Percentiles rank a stretch among this genome's conserved stretches.
Conservation (phyloP, 2,329 filamentous ascomycete genomes). For the Teratosphaeria zuluensis region DNA sequence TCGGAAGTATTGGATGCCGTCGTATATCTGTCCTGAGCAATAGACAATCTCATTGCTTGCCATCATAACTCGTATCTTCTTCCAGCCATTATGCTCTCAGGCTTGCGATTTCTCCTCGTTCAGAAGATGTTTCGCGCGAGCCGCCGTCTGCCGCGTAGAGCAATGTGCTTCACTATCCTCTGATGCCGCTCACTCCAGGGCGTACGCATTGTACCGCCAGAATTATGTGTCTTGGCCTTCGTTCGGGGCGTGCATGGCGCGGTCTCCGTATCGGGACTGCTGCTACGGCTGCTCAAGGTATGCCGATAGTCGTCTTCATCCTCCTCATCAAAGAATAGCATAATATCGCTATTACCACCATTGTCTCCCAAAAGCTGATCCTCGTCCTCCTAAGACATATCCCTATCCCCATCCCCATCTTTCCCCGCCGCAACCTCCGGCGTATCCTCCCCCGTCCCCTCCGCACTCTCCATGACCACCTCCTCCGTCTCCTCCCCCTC, state of each 20-base stretch:
- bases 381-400: not conserved
- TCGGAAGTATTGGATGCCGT: too few species aligned
- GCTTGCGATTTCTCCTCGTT: not conserved
- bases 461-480: not conserved
- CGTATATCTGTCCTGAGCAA: too few species aligned
- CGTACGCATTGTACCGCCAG: not conserved
- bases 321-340: not conserved
- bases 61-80: too few species aligned
- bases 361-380: not conserved
- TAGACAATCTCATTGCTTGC: too few species aligned
- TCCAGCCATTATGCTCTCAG: too few species aligned
- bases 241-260: not conserved
- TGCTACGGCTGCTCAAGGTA: not conserved
- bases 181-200: not conserved
- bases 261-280: not conserved
- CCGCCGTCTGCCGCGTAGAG: not conserved
- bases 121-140: not conserved
- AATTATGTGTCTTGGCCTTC: not conserved
- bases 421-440: not conserved
- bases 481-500: slow-evolving; percentile 2
- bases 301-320: not conserved
- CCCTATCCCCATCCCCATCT: not conserved
- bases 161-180: not conserved
- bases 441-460: not conserved
- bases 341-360: not conserved